Evolutionary conservation across 139 green algal species (phyloP), one percentile per base, ranked within the genome.

Genomic region (Coelastrella sp.): DNA sequence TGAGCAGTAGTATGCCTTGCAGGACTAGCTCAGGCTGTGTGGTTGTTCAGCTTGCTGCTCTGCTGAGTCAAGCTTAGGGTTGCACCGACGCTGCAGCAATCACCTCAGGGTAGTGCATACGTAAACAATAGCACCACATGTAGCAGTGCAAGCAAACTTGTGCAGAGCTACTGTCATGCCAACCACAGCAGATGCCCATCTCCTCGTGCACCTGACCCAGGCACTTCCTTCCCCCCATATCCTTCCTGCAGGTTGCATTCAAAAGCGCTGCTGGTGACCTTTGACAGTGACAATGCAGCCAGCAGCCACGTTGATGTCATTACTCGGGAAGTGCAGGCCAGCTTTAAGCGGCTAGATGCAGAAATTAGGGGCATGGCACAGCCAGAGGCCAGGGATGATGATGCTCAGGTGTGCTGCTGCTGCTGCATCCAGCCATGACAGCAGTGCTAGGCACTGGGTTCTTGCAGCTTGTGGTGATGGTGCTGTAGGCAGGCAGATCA

Each of bases 221-320:
- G 22, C 23, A 65, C 56, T 22, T 73, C 14, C 61, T 61, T 5
- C 54, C 5, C 5, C 10, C 59, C 23, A 17, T 5, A 58, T 80
- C 2, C 8, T 7, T 58, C 17, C 19, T 78, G 23, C 91, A 96
- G 94, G 80, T 91, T 89, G 59, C 93, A 96, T 56, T 91, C 76
- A 20, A 95, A 95, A 79, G 92, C 93, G 17, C 82, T 96, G 54
- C 85, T 96, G 3, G 94, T 95, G 3, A 93, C 89, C 0, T 96
- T 96, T 88, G 94, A 95, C 22, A 78, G 64, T 14, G 90, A 94
- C 20, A 92, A 93, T 76, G 80, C 89, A 7, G 74, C 86, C 57
- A 80, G 93, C 57, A 78, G 88, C 13, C 91, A 92, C 58, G 88
- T 84, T 20, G 92, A 96, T 61, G 93, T 91, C 58, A 47, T 95